Evolutionary conservation across 2,329 filamentous ascomycete species (phyloP).

Genomic region (Biscogniauxia marginata): DNA sequence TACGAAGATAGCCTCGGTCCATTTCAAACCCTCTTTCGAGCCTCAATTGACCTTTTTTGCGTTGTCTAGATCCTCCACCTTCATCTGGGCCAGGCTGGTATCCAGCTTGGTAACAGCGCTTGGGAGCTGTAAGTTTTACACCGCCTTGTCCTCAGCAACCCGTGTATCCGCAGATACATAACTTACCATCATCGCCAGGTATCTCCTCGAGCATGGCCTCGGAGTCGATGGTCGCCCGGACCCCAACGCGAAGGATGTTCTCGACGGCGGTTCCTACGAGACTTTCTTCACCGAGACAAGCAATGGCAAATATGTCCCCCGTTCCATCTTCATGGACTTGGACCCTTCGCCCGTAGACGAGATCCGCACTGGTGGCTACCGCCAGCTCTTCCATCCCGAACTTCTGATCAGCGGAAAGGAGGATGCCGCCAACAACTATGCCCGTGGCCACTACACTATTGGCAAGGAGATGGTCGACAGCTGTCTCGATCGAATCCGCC

Average conservation of each 20-base stretch:
- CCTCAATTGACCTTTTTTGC: conserved; percentile 8
- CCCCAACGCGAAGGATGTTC: conserved; percentile 57
- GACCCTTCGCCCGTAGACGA: conserved; percentile 73
- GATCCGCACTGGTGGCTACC: conserved; percentile 67
- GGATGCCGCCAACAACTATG: conserved; percentile 76
- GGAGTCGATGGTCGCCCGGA: conserved; percentile 63
- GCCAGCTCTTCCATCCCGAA: conserved; percentile 71
- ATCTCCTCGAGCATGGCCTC: conserved; percentile 71
- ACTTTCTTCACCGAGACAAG: conserved; percentile 74
- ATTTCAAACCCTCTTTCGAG: neutral
- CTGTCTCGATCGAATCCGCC: conserved; percentile 68
- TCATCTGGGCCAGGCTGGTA: conserved; percentile 67
- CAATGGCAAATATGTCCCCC: conserved; percentile 69
- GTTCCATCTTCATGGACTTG: conserved; percentile 70
- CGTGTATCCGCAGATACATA: neutral
- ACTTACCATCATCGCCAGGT: conserved; percentile 43
- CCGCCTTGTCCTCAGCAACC: conserved; percentile 13
- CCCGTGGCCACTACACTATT: conserved; percentile 73
- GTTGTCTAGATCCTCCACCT: conserved; percentile 57
- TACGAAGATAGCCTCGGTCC: neutral
- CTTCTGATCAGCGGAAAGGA: conserved; percentile 72
- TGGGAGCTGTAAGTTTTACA: conserved; percentile 67
- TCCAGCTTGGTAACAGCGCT: conserved; percentile 71
- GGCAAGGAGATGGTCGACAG: conserved; percentile 74
- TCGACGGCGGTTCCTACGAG: conserved; percentile 65